These are phyloP conservation scores for Solanum chiquidenum DNA, from an alignment of 257 asterid genomes.

Conservation along the genomic window DNA sequence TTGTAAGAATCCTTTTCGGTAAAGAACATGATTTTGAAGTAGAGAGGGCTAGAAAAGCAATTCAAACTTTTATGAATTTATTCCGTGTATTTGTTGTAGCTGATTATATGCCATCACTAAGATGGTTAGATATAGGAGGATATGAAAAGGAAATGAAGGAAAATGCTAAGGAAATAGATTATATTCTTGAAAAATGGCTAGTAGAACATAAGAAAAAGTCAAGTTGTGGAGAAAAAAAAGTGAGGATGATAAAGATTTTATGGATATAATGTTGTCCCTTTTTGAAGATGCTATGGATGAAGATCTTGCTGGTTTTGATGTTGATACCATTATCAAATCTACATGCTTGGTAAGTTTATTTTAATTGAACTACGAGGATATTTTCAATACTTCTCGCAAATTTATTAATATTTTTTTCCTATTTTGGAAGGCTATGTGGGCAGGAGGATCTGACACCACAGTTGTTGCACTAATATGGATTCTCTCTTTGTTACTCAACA, in stretches of 20 bases:
- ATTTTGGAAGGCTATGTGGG: neutral
- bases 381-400: no score
- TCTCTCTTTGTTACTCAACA: constrained; percentile 20
- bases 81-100: neutral
- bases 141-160: constrained; percentile 16
- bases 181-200: constrained; percentile 14
- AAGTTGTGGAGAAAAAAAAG: neutral
- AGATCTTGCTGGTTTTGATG: neutral
- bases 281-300: neutral
- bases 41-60: neutral
- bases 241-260: constrained; percentile 7
- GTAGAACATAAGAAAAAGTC: constrained; percentile 8
- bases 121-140: constrained; percentile 26
- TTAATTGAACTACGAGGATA: no score
- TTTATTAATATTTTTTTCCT: no score
- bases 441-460: constrained; percentile 23
- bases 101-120: constrained; percentile 10
- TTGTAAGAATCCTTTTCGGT: constrained; percentile 14
- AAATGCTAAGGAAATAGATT: constrained; percentile 11
- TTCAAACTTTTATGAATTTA: constrained; percentile 3
- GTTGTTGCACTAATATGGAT: constrained; percentile 27
- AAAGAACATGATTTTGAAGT: neutral
- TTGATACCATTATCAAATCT: neutral
- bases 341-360: neutral
- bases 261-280: constrained; percentile 8